Conservation (phyloP, 306 rosid genomes). For the Potentilla sterilis region DNA sequence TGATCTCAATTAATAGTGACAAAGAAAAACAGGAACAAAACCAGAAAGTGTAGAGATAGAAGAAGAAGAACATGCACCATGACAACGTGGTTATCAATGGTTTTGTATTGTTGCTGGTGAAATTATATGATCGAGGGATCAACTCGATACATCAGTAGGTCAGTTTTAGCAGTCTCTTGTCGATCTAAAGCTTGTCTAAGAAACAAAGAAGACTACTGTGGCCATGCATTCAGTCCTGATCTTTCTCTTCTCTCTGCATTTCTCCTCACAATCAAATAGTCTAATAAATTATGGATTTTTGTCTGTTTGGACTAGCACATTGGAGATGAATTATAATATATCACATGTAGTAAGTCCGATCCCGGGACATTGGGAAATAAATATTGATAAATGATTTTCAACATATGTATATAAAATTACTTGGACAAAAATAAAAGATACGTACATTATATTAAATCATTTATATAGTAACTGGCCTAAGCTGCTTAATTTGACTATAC, state of each 20-base stretch:
- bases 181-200: conserved; percentile 4
- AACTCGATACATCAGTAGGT: conserved; percentile 5
- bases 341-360: neutral
- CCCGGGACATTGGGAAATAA: neutral
- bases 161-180: conserved; percentile 5
- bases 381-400: neutral
- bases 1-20: conserved; percentile 11
- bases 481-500: neutral
- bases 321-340: neutral
- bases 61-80: conserved; percentile 13
- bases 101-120: conserved; percentile 5
- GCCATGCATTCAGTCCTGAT: neutral
- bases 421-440: no score
- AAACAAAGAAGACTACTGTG: neutral
- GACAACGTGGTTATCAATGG: neutral
- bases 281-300: neutral
- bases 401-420: no score
- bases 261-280: neutral
- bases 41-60: neutral
- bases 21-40: neutral
- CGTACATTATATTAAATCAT: neutral
- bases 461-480: neutral
- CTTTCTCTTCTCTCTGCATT: conserved; percentile 1
- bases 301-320: neutral
- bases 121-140: conserved; percentile 1